phyloP scores from a whole-genome alignment of 1,284 basidiomycete species.

The Cutaneotrichosporon spelunceum region DNA sequence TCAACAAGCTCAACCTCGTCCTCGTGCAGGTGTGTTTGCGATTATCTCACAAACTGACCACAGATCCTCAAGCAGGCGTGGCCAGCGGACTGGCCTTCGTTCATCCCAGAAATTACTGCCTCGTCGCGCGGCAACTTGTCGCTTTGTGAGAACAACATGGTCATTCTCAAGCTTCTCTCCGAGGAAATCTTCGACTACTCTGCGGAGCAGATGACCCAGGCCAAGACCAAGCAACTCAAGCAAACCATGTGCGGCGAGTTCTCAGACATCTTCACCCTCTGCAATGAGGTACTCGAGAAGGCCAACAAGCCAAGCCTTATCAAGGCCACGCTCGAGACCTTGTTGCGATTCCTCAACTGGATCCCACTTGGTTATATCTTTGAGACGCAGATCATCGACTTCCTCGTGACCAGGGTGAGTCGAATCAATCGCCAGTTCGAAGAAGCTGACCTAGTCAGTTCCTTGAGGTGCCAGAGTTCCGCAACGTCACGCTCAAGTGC shows the following conservation, averaged over 20 bases:
- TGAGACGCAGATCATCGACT: slow-evolving; percentile 96
- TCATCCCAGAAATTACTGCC: slow-evolving; percentile 95
- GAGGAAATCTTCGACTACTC: slow-evolving; percentile 99
- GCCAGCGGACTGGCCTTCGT: slow-evolving; percentile 98
- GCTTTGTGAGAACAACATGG: slow-evolving; percentile 99
- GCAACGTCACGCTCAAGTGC: slow-evolving; percentile 96
- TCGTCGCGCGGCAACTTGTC: slow-evolving; percentile 95
- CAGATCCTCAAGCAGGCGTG: slow-evolving; percentile 99
- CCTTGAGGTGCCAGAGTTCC: slow-evolving; percentile 93
- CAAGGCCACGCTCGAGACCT: slow-evolving; percentile 91
- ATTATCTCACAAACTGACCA: not conserved
- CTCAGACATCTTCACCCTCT: slow-evolving; percentile 91
- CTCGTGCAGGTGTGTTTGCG: slow-evolving; percentile 72
- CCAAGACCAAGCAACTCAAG: slow-evolving; percentile 96
- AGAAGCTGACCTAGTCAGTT: slow-evolving; percentile 64
- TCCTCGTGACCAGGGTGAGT: slow-evolving; percentile 67
- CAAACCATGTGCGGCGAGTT: slow-evolving; percentile 98
- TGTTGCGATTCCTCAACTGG: slow-evolving; percentile 97
- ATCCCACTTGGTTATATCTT: slow-evolving; percentile 99
- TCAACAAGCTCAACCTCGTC: slow-evolving; percentile 96
- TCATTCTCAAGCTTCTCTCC: slow-evolving; percentile 93
- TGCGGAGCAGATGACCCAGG: slow-evolving; percentile 97
- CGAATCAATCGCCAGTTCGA: not conserved
- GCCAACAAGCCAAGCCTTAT: slow-evolving; percentile 96
- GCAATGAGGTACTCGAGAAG: slow-evolving; percentile 93